Base-by-base conservation (phyloP, 148 eudicot genomes). In the Drosera capensis region DNA sequence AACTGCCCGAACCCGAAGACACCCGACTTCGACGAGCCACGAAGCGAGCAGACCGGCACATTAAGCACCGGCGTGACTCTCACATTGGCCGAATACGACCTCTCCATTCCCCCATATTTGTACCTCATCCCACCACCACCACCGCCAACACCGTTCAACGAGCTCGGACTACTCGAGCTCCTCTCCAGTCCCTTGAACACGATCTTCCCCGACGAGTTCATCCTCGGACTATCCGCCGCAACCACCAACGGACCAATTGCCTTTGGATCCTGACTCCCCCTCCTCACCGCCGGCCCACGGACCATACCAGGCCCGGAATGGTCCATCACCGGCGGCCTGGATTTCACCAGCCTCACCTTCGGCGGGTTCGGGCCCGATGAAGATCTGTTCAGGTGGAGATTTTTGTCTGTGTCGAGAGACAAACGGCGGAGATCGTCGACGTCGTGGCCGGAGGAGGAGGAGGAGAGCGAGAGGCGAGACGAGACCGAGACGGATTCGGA, bases 91-190 rank as follows among this genome's bases (percentile, higher is more conserved):
- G 97, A 88, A 45, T 83, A 80, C 0, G 94, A 88, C 57, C 94
- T 57, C 57, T 83, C 92, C 65, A 88, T 70, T 3, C 83, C 86
- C 44, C 72, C 56, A 19, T 70, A 57, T 19, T 70, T 68, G 40
- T 64, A 62, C 46, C 73, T 74, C 0, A 79, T 77, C 2, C 84
- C 94, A 13, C 94, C 86, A n/a, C n/a, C n/a, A 1, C 84, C 94
- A 12, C 94, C 86, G n/a, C n/a, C n/a, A n/a, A n/a, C n/a, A 39
- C 72, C 38, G 30, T 75, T 86, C 42, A 86, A 68, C 51, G 70
- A 77, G 49, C 94, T 75, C 8, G 97, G 97, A 22, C 94, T 78
- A 41, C 97, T 88, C 0, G 92, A 77, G 46, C 94, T 83, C 40
- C 87, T 57, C 54, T 80, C 92, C 21, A 88, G 51, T 8, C 79